Evolutionary conservation across 2,329 filamentous ascomycete species (phyloP), one percentile per base, ranked within the genome.

Genomic region (Microdochium trichocladiopsis): DNA sequence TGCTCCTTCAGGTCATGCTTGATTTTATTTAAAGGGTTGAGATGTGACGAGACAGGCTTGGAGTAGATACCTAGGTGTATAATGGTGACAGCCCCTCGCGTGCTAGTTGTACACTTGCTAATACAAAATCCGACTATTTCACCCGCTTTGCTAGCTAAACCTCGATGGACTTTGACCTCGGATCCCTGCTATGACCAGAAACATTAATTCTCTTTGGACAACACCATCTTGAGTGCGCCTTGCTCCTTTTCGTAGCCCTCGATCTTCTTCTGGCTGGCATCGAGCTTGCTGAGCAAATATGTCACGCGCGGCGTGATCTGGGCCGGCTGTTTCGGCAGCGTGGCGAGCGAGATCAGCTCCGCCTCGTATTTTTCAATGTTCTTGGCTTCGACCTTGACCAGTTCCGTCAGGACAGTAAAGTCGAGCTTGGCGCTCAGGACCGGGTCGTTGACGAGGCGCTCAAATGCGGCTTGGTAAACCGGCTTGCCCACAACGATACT

Each of bases 381-480:
- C 66, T 83, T 82, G 50, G 78, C 85, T 72, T 96, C 90, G 2
- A 82, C 78, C 61, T 85, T 85, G 23, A 84, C 82, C 52, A 88
- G 71, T 64, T 93, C 85, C 0, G 74, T 77, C 22, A 95, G 62
- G 18, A 91, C 75, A 1, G 82, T 80, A 11, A 95, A 72, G 61
- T 90, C 86, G 67, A 96, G 80, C 57, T 85, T 82, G 33, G 87
- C 86, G 43, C 78, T 77, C 43, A 96, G 75, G 1, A 90, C 89
- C 6, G 77, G 75, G 64, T 96, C 92, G 47, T 81, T 72, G 0
- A 84, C 78, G 36, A 96, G 72, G 36, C 81, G 75, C 54, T 79
- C 77, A 71, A 97, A 97, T 0, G 92, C 92, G 1, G 92, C 84
- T 53, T 85, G 83, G 68, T 93, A 95, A 24, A 97, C 87, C 0